Conservation (phyloP, 495 filamentous ascomycete genomes). For the Aspergillus cristatus region DNA sequence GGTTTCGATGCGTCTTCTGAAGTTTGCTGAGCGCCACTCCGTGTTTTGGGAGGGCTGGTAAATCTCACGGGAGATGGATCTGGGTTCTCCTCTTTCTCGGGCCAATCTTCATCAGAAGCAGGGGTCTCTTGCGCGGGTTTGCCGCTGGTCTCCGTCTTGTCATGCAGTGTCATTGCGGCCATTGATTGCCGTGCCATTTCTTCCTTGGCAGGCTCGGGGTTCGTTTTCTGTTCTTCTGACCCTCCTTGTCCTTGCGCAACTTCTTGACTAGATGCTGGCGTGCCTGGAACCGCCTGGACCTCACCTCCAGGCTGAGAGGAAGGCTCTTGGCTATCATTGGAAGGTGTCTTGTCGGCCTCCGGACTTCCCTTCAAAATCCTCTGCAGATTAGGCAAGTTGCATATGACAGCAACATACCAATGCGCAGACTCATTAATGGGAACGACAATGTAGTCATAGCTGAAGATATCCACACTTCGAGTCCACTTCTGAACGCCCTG, state of each 20-base stretch:
- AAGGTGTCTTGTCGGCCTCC: conserved; percentile 3
- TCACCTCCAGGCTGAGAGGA: conserved; percentile 11
- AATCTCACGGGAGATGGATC: conserved; percentile 8
- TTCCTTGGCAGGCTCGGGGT: conserved; percentile 11
- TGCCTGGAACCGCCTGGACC: conserved; percentile 27
- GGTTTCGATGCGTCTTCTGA: not conserved
- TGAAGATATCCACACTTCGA: conserved; percentile 72
- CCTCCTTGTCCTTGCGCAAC: conserved; percentile 1
- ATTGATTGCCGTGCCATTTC: conserved; percentile 13
- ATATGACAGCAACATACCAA: conserved; percentile 96
- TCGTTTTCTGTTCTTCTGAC: not conserved
- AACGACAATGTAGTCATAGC: conserved; percentile 80
- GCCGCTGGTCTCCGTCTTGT: conserved; percentile 4
- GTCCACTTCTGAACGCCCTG: conserved; percentile 85
- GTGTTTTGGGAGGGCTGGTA: too few relatives aligned
- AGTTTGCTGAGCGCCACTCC: not conserved
- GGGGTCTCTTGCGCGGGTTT: conserved; percentile 2
- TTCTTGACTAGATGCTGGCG: conserved; percentile 9
- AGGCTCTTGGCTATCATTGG: conserved; percentile 5
- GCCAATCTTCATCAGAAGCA: conserved; percentile 15
- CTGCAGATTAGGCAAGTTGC: conserved; percentile 59
- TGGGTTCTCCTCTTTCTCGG: conserved; percentile 18
- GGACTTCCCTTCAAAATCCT: conserved; percentile 19
- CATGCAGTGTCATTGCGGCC: conserved; percentile 17
- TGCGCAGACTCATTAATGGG: conserved; percentile 82